phyloP scores from a whole-genome alignment of 2,329 filamentous ascomycete genomes.

The Sordariomycetes sp. region DNA sequence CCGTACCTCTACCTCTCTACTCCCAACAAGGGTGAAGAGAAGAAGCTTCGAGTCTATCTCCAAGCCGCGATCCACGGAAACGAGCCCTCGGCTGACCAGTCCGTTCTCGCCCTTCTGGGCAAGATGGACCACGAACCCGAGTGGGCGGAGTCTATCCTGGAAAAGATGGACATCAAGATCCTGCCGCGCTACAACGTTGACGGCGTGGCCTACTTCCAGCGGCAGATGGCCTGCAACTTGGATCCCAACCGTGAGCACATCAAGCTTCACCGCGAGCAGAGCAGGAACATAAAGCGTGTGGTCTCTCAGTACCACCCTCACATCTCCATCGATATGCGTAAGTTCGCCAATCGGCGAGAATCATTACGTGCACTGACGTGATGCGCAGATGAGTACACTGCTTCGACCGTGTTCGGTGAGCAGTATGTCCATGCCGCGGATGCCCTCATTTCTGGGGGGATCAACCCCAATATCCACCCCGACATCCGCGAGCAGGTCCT shows the following conservation, averaged over 20 bases:
- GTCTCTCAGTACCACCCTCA: conserved; percentile 13
- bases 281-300: conserved; percentile 13
- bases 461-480: conserved; percentile 17
- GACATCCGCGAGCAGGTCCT: conserved; percentile 14
- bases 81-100: conserved; percentile 16
- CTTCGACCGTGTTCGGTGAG: conserved; percentile 13
- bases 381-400: conserved; percentile 13
- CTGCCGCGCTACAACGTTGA: conserved; percentile 19
- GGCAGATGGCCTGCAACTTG: conserved; percentile 13
- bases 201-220: conserved; percentile 17
- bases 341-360: conserved; percentile 1
- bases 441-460: conserved; percentile 15
- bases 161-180: conserved; percentile 17
- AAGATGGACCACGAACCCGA: conserved; percentile 16
- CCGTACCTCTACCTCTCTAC: conserved; percentile 7
- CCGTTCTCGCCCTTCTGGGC: conserved; percentile 13
- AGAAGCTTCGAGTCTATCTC: conserved; percentile 16
- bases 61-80: conserved; percentile 19
- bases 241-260: conserved; percentile 19
- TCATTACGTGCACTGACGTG: background rate
- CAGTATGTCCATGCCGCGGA: conserved; percentile 14
- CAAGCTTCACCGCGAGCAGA: conserved; percentile 14
- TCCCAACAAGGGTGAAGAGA: conserved; percentile 1
- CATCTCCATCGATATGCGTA: conserved; percentile 13
- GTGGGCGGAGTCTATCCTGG: conserved; percentile 13